Percentiles rank a stretch among this genome's conserved stretches.
phyloP scores from a whole-genome alignment of 169 alveolate species.

The Plasmodium inui region DNA sequence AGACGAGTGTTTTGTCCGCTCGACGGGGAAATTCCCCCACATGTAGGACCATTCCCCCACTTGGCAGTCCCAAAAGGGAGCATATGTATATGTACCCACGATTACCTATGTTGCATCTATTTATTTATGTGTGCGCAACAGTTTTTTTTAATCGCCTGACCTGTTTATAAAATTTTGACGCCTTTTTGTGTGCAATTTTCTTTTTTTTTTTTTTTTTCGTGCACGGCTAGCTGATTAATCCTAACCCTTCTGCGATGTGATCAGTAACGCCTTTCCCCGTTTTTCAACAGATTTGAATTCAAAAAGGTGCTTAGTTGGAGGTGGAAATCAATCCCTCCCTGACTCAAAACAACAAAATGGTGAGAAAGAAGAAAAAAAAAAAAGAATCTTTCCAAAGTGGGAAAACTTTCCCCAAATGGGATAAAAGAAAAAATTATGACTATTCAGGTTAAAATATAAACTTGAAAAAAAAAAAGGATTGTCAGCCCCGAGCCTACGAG shows the following conservation, averaged over 20 bases:
- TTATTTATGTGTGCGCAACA: not conserved
- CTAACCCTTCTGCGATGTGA: not conserved
- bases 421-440: not conserved
- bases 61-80: not conserved
- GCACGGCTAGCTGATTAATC: not conserved
- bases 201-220: not conserved
- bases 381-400: not conserved
- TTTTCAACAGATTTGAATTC: not conserved
- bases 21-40: not conserved
- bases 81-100: not conserved
- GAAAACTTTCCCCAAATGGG: not conserved
- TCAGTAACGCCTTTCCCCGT: not conserved
- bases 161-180: not conserved
- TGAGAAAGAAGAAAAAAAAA: too few relatives aligned
- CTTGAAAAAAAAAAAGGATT: not conserved
- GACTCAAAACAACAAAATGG: not conserved
- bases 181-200: not conserved
- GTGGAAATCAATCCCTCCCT: not conserved
- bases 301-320: not conserved
- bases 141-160: not conserved
- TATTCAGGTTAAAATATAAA: not conserved
- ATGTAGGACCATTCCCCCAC: not conserved
- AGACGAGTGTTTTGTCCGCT: not conserved
- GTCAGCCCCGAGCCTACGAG: not conserved
- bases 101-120: not conserved